These are phyloP conservation scores for Russula ochroleuca DNA, from an alignment of 768 basidiomycete genomes.

Conservation along the genomic window DNA sequence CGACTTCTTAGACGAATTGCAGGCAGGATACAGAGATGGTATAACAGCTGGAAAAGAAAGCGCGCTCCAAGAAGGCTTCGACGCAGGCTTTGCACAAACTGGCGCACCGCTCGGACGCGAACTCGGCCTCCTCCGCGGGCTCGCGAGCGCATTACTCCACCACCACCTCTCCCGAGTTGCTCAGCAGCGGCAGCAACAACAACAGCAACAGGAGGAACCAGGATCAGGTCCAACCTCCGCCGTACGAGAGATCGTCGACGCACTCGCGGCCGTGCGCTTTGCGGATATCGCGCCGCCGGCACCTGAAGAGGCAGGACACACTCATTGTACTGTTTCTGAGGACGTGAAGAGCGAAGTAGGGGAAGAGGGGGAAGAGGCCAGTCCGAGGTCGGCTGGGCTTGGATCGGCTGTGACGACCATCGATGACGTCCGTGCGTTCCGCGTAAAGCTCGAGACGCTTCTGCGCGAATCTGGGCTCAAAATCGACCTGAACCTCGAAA, in stretches of 20 bases:
- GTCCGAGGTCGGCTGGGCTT: neutral
- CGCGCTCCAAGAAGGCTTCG: conserved; percentile 86
- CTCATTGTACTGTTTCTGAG: conserved; percentile 52
- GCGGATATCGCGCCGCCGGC: conserved; percentile 68
- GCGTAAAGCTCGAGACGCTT: conserved; percentile 6
- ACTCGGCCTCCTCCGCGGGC: conserved; percentile 73
- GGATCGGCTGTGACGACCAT: neutral
- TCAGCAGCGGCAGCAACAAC: conserved; percentile 28
- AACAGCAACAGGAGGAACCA: neutral
- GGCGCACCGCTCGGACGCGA: conserved; percentile 74
- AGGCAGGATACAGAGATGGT: conserved; percentile 97
- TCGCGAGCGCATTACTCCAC: conserved; percentile 39
- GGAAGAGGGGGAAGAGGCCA: neutral
- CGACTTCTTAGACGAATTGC: neutral
- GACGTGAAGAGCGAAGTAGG: neutral
- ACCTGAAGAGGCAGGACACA: conserved; percentile 68
- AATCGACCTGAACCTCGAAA: conserved; percentile 7
- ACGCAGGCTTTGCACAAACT: conserved; percentile 68
- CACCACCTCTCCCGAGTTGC: conserved; percentile 25
- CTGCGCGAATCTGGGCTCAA: conserved; percentile 11
- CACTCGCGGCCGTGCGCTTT: conserved; percentile 59
- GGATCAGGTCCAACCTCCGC: neutral
- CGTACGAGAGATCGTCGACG: conserved; percentile 46
- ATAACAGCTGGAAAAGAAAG: conserved; percentile 89
- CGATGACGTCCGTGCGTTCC: conserved; percentile 15